A percentile compares a stretch with the other conserved stretches of the same genome.
These are phyloP conservation scores for Colletotrichum liriopes DNA, from an alignment of 2,329 filamentous ascomycete genomes.

Conservation along the genomic window DNA sequence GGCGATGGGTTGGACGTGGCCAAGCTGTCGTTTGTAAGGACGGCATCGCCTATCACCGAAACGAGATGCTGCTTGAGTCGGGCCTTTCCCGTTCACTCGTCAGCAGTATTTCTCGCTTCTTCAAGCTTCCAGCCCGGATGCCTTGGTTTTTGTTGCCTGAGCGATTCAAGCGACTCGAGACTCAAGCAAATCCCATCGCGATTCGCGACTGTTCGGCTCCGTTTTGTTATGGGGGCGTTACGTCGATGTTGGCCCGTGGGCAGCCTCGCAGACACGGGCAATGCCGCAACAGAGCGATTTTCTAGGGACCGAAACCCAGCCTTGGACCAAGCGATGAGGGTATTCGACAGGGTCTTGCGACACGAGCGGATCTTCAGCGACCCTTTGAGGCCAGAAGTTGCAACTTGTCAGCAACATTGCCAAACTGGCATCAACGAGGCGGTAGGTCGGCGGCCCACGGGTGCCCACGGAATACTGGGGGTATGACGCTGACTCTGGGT, in stretches of 20 bases:
- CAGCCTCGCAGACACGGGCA: constrained; percentile 3
- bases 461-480: constrained; percentile 35
- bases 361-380: background rate
- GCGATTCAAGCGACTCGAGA: constrained; percentile 11
- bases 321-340: constrained; percentile 2
- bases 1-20: background rate
- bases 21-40: background rate
- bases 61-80: constrained; percentile 1
- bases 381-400: background rate
- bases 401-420: background rate
- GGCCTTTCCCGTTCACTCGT: background rate
- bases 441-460: constrained; percentile 2
- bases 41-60: constrained; percentile 15
- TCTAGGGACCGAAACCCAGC: constrained; percentile 1
- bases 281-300: constrained; percentile 5
- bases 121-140: background rate
- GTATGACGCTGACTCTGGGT: constrained; percentile 42
- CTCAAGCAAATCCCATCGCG: background rate
- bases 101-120: constrained; percentile 1
- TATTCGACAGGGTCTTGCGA: constrained; percentile 23
- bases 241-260: constrained; percentile 15
- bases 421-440: constrained; percentile 7
- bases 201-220: constrained; percentile 10
- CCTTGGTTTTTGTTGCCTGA: constrained; percentile 1
- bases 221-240: constrained; percentile 16